Conservation (phyloP, 495 filamentous ascomycete species). For the Penicillium tannophilum region DNA sequence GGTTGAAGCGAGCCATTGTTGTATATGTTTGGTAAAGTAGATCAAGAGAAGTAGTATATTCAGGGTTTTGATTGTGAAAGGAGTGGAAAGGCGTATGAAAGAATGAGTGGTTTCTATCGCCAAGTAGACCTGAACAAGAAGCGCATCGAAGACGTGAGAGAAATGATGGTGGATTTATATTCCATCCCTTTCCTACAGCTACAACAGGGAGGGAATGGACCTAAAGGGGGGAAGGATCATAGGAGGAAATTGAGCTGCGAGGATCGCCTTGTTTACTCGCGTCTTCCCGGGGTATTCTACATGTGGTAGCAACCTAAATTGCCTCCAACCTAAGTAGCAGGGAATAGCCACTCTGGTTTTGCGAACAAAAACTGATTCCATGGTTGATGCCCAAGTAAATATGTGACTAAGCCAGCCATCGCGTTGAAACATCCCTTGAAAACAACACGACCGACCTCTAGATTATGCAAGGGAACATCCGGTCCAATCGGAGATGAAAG, state of each 20-base stretch:
- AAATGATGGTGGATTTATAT: constrained; percentile 9
- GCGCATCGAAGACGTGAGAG: background rate
- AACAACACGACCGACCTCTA: background rate
- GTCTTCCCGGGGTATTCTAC: constrained; percentile 4
- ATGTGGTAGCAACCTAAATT: background rate
- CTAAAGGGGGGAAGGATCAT: background rate
- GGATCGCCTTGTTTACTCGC: background rate
- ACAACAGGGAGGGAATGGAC: constrained; percentile 1
- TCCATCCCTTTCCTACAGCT: background rate
- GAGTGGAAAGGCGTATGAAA: constrained; percentile 15
- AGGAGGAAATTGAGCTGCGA: background rate
- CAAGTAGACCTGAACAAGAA: background rate
- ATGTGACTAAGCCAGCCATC: background rate
- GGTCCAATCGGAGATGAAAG: background rate
- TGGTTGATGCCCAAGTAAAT: background rate
- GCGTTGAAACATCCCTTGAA: background rate
- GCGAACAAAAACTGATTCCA: background rate
- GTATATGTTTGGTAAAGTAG: constrained; percentile 13
- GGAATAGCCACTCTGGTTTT: background rate
- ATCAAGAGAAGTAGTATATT: constrained; percentile 17
- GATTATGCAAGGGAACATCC: background rate
- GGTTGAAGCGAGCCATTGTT: constrained; percentile 41
- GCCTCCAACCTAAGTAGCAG: background rate
- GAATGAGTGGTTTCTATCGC: constrained; percentile 13
- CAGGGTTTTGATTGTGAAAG: constrained; percentile 8